Base-by-base conservation (phyloP, 2,329 filamentous ascomycete genomes). In the Fusarium clavum region DNA sequence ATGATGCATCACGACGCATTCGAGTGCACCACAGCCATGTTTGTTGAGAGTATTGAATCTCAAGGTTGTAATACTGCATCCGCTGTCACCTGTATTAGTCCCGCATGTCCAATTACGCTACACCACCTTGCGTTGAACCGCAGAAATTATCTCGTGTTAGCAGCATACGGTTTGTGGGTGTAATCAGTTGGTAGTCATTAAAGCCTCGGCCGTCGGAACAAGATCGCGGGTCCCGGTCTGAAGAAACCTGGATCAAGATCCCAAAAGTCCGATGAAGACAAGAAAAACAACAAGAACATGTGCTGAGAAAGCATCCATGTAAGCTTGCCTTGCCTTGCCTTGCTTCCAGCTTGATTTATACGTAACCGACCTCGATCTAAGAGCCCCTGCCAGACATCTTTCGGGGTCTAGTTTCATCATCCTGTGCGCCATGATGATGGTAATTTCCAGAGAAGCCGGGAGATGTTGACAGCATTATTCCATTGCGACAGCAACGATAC, bases 401-500 rank as follows among this genome's bases (percentile, higher is more conserved):
- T 66, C 58, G 56, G 52, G 64, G 64, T 68, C 38, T 69, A 57
- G 73, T 71, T 71, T 72, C 69, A 75, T 64, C 63, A 64, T 70
- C 67, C 68, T 69, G 59, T 61, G 62, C 60, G 58, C 71, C 67
- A 70, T 64, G 56, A 65, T 53, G 51, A 66, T 67, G 53, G 48
- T 65, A 74, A 75, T 75, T 74, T 75, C 73, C 69, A 74, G 52
- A 58, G 59, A 67, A 59, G 57, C 71, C 52, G 61, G 52, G 51
- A 53, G 43, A 58, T 29, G 51, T 57, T 53, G 52, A 71, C 55
- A 61, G 60, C 52, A 70, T 73, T 45, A 55, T 67, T 64, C 60
- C 34, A 74, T 59, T 66, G 52, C 71, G 63, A 75, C 57, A 61
- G 58, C 71, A 70, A 73, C 69, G 62, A 74, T 64, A 57, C 62